Base-by-base conservation (phyloP, 2,329 filamentous ascomycete species). In the Didymella sp. region DNA sequence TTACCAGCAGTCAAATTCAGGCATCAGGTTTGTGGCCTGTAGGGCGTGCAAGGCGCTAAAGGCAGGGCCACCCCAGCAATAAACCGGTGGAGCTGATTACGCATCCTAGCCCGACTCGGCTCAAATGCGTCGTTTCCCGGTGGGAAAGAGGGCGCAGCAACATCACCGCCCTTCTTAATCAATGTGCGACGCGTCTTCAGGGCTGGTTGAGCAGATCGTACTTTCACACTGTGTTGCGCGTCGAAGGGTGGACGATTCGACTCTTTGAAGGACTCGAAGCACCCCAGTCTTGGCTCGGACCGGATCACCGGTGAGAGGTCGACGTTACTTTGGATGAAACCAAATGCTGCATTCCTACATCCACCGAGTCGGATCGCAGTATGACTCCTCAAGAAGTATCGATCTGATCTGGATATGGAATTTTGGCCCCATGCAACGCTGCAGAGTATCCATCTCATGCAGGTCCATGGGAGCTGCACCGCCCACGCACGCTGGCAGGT, bases 61-160 rank as follows among this genome's bases (percentile, higher is more conserved):
- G 61, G 64, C n/a, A 63, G 56, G 56, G 56, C 33, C 60, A 60
- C 49, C 63, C 63, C 58, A 53, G 67, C 65, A 62, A 60, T 64
- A 61, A 61, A 68, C 67, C 61, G 60, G 68, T 63, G 51, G 65
- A 63, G 44, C 44, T 67, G 64, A 60, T 66, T 68, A 68, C 66
- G 62, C 68, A 56, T 48, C 48, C 47, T 68, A 66, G 66, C 55
- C 62, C 46, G 56, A 60, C 38, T 51, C 60, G 65, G 70, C 60
- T 61, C 61, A 58, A 46, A 61, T 45, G 59, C 56, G 48, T 61
- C 51, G 46, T 62, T 64, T 62, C 51, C 66, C 64, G 59, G 58
- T 53, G 59, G 51, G 37, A 60, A 58, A 62, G 59, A 68, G 67
- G 69, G 71, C 70, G 69, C 68, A 64, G 63, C 62, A 53, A 56